Evolutionary conservation across 202 grass and related monocot genomes (phyloP).

Genomic region (Miscanthus sacchariflorus): DNA sequence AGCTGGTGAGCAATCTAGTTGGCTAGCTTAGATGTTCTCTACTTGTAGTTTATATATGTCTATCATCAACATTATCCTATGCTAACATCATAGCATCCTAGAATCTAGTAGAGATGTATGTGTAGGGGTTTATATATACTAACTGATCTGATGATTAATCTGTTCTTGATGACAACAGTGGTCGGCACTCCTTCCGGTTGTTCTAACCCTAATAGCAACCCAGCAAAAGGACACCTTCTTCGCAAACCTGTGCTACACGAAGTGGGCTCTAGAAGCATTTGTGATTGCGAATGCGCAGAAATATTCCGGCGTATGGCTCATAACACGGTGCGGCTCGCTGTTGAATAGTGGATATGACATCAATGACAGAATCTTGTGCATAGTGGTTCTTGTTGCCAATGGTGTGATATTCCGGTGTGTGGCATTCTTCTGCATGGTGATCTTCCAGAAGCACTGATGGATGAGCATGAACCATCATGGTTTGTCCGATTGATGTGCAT

Average conservation of each 20-base stretch:
- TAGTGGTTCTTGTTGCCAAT: constrained; percentile 61
- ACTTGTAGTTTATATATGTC: background rate
- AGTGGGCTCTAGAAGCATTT: constrained; percentile 89
- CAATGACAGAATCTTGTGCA: constrained; percentile 61
- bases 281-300: constrained; percentile 79
- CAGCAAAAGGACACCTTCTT: constrained; percentile 62
- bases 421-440: constrained; percentile 89
- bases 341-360: constrained; percentile 65
- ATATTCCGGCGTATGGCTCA: constrained; percentile 81
- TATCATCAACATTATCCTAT: background rate
- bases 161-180: constrained; percentile 59
- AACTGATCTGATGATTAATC: background rate
- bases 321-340: constrained; percentile 76
- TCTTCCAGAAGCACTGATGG: constrained; percentile 74
- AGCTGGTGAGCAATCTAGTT: constrained; percentile 65
- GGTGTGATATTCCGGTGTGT: constrained; percentile 80
- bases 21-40: background rate
- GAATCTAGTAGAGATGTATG: background rate
- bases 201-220: constrained; percentile 82
- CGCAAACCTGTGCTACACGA: constrained; percentile 91
- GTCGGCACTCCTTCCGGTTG: constrained; percentile 86
- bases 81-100: background rate
- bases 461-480: background rate
- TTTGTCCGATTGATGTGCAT: background rate
- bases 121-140: background rate